phyloP scores from a whole-genome alignment of 2,329 filamentous ascomycete genomes.

The Ceratocystis variospora region DNA sequence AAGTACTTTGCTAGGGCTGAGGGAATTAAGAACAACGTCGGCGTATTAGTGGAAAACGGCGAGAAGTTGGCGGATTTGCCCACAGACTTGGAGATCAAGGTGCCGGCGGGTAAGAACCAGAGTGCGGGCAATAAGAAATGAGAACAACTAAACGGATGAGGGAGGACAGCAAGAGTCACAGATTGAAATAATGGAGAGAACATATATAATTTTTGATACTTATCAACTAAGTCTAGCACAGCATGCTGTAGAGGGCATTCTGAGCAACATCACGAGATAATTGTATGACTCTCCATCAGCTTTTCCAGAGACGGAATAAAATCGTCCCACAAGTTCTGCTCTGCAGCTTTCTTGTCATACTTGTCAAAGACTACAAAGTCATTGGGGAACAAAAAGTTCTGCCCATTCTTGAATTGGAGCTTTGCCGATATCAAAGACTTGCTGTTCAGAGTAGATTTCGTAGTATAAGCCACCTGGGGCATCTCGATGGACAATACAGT shows the following conservation, averaged over 20 bases:
- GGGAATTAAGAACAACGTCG: constrained; percentile 44
- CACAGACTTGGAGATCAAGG: constrained; percentile 36
- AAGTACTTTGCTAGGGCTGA: constrained; percentile 60
- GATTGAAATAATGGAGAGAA: neutral
- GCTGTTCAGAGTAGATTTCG: neutral
- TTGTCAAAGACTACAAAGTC: constrained; percentile 26
- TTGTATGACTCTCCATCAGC: constrained; percentile 7
- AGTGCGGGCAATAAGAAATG: constrained; percentile 22
- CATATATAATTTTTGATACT: neutral
- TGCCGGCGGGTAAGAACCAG: constrained; percentile 35
- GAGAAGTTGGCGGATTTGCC: constrained; percentile 54
- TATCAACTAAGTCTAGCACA: neutral
- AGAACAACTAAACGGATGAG: neutral
- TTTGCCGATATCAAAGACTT: neutral
- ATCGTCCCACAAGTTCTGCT: constrained; percentile 29
- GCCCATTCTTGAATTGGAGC: neutral
- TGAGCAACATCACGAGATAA: neutral
- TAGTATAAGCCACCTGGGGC: neutral
- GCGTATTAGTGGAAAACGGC: constrained; percentile 58
- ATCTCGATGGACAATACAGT: neutral
- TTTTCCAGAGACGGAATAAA: constrained; percentile 22
- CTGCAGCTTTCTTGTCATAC: constrained; percentile 27
- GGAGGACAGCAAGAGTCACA: neutral
- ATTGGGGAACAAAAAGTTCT: constrained; percentile 24
- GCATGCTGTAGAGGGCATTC: neutral